These are phyloP conservation scores for Penicillium janthinellum DNA, from an alignment of 2,329 filamentous ascomycete genomes.

Conservation along the genomic window DNA sequence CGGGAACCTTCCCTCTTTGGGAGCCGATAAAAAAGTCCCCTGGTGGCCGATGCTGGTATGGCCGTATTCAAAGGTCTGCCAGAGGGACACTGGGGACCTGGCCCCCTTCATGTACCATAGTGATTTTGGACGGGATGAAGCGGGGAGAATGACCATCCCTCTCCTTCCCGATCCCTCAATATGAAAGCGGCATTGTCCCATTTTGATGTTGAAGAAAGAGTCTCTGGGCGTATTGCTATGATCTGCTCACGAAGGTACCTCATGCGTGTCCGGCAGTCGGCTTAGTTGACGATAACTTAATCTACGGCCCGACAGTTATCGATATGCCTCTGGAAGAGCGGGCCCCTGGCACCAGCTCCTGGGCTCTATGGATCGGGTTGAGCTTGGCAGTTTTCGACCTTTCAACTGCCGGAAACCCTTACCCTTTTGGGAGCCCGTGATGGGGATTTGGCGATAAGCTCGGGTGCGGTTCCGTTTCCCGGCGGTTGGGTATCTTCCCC, in stretches of 20 bases:
- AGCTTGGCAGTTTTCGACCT: background rate
- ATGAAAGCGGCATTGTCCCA: constrained; percentile 13
- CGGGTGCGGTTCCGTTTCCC: background rate
- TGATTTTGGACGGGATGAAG: constrained; percentile 20
- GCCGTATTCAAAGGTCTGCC: background rate
- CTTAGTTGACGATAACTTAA: background rate
- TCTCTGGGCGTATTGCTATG: too few species aligned
- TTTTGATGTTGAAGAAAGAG: background rate
- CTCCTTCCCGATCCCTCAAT: constrained; percentile 9
- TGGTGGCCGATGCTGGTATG: background rate
- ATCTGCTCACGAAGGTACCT: background rate
- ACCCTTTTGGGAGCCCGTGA: constrained; percentile 16
- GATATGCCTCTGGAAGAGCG: background rate
- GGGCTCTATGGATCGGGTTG: background rate
- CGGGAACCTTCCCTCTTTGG: background rate
- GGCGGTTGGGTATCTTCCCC: background rate
- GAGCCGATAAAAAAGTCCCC: background rate
- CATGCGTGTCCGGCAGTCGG: background rate
- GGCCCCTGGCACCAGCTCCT: background rate
- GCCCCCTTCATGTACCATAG: constrained; percentile 30
- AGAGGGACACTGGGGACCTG: constrained; percentile 11
- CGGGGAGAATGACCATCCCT: background rate
- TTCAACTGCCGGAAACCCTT: constrained; percentile 21
- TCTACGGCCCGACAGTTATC: background rate
- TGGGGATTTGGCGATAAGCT: background rate